Evolutionary conservation across 1,139 yeast genomes (phyloP).

Genomic region (Suhomyces maxii): DNA sequence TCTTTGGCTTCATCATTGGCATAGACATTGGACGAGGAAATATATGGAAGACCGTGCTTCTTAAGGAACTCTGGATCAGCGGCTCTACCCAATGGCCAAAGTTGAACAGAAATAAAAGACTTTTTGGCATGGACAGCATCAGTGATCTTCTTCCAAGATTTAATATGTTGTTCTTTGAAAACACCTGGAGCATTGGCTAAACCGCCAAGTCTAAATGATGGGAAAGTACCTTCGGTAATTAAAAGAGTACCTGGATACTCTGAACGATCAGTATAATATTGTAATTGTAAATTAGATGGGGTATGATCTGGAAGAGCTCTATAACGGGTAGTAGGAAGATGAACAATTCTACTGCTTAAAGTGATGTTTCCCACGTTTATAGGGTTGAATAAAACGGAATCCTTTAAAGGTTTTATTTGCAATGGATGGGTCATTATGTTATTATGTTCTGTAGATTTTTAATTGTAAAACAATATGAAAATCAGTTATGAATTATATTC

Average conservation of each 20-base stretch:
- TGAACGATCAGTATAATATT: slow-evolving; percentile 13
- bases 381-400: slow-evolving; percentile 31
- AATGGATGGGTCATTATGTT: background rate
- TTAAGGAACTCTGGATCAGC: slow-evolving; percentile 17
- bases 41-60: slow-evolving; percentile 12
- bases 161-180: slow-evolving; percentile 46
- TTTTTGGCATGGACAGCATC: slow-evolving; percentile 54
- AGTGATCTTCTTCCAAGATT: slow-evolving; percentile 51
- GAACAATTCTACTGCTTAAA: slow-evolving; percentile 13
- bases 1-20: slow-evolving; percentile 21
- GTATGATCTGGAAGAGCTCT: slow-evolving; percentile 12
- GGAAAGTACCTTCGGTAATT: slow-evolving; percentile 13
- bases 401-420: slow-evolving; percentile 2
- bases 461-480: no score
- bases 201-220: slow-evolving; percentile 28
- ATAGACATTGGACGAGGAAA: slow-evolving; percentile 27
- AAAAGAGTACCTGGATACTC: slow-evolving; percentile 13
- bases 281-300: slow-evolving; percentile 12
- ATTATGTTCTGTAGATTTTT: background rate
- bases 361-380: slow-evolving; percentile 15
- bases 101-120: slow-evolving; percentile 52
- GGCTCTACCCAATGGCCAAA: slow-evolving; percentile 28
- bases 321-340: slow-evolving; percentile 18
- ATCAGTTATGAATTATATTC: background rate
- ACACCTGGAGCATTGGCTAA: slow-evolving; percentile 54